A percentile compares a stretch with the other conserved stretches of the same genome.
Conservation (phyloP, 768 basidiomycete genomes). For the Leccinellum rugosiceps region DNA sequence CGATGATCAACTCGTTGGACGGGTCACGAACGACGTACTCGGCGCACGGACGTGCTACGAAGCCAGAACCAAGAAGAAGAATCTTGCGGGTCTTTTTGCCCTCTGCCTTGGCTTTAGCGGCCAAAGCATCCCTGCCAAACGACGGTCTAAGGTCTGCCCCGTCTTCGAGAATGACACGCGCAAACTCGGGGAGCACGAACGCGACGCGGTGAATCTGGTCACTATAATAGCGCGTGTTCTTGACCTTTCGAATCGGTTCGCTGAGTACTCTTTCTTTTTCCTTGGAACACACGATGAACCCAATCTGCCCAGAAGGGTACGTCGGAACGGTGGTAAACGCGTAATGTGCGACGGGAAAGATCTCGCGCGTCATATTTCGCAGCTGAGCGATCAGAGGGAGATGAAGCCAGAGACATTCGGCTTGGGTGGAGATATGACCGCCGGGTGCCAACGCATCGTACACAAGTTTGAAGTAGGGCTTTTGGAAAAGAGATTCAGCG, state of each 20-base stretch:
- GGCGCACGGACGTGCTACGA: conserved; percentile 94
- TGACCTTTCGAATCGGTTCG: conserved; percentile 69
- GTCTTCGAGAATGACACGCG: conserved; percentile 68
- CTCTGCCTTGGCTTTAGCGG: conserved; percentile 39
- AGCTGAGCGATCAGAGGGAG: conserved; percentile 81
- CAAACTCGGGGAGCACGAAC: conserved; percentile 94
- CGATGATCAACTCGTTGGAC: conserved; percentile 81
- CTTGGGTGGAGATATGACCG: conserved; percentile 94
- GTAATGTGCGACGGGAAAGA: conserved; percentile 85
- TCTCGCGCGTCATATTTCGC: conserved; percentile 56
- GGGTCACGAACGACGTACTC: conserved; percentile 87
- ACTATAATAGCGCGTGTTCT: conserved; percentile 82
- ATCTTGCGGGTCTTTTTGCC: conserved; percentile 58
- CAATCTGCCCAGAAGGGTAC: conserved; percentile 98
- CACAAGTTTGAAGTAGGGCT: conserved; percentile 94
- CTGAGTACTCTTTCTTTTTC: conserved; percentile 65
- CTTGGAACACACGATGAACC: conserved; percentile 88
- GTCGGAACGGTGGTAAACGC: conserved; percentile 97
- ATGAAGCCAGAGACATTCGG: conserved; percentile 94
- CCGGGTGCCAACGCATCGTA: conserved; percentile 86
- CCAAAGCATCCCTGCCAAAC: conserved; percentile 64
- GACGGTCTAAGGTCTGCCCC: conserved; percentile 66
- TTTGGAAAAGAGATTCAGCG: conserved; percentile 90
- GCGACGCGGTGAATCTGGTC: conserved; percentile 73
- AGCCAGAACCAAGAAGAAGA: conserved; percentile 90